These are phyloP conservation scores for Vachellia pachyceras DNA, from an alignment of 306 rosid genomes.

Conservation along the genomic window DNA sequence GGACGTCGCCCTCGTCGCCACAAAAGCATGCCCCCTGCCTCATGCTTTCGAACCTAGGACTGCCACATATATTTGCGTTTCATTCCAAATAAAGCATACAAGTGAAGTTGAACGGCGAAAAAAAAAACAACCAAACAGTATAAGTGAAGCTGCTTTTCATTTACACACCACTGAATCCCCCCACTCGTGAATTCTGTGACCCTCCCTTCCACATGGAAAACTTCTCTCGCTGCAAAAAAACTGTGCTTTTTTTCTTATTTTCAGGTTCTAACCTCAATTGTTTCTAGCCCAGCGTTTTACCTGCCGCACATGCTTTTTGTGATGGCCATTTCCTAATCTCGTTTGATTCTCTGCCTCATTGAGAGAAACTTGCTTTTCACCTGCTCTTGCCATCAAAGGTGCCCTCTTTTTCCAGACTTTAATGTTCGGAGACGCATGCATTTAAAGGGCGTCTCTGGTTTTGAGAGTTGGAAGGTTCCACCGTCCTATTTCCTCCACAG, in stretches of 20 bases:
- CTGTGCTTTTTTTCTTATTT: neutral
- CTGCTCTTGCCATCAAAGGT: neutral
- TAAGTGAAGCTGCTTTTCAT: neutral
- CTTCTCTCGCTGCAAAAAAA: neutral
- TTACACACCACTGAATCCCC: neutral
- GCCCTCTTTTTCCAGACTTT: neutral
- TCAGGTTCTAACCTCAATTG: too few relatives aligned
- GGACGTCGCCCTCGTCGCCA: neutral
- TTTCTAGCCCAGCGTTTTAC: neutral
- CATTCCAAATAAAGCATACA: too few relatives aligned
- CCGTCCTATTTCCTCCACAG: neutral
- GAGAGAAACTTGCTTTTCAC: conserved; percentile 9
- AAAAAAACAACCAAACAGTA: too few relatives aligned
- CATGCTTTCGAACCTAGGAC: neutral
- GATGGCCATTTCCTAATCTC: neutral
- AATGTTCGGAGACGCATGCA: neutral
- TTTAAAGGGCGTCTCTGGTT: neutral
- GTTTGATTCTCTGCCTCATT: neutral
- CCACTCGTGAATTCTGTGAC: neutral
- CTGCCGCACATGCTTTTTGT: neutral
- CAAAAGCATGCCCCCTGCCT: neutral
- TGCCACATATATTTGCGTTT: conserved; percentile 9
- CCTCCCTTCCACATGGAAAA: neutral
- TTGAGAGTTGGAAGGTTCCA: neutral
- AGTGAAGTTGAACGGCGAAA: too few relatives aligned